Base-by-base conservation (phyloP, 306 rosid genomes). In the Cicer arietinum region DNA sequence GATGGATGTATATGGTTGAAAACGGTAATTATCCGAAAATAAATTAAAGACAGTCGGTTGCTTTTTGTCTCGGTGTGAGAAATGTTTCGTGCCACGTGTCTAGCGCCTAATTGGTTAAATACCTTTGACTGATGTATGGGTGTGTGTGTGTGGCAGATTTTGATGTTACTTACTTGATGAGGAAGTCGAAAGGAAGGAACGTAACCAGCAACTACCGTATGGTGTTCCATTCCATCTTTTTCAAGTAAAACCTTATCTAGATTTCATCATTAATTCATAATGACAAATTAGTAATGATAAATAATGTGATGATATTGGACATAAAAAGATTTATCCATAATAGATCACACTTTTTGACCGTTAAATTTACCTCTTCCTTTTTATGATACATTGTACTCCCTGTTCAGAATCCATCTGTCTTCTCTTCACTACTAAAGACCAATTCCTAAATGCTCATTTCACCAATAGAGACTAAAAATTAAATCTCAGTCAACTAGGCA, bases 51-150 rank as follows among this genome's bases (percentile, higher is more conserved):
- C 46, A 13, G 47, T 8, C 30, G 25, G 40, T 44, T 16, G 76
- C 45, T 7, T 54, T 79, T 71, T 79, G 69, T 65, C 60, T 7
- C 30, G 4, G 5, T 10, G n/a, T 70, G 13, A 3, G 10, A 41
- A 18, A 13, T 59, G 30, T 64, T 51, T 30, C 0, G 7, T 0
- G 43, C 6, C 71, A 80, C 42, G 69, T 80, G 54, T 35, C 62
- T 0, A 0, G 3, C 1, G 1, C 2, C 1, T 14, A 1, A 10
- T 46, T 69, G 53, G 44, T 8, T 40, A 45, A 40, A 6, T 45
- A 5, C 11, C 30, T 22, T 22, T 22, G 30, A 22, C 30, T 22
- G 30, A 2, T 22, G 48, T 10, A 52, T 22, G 54, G 46, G 12
- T 7, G 20, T 13, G 52, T 43, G 43, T 22, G 64, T 58, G 76